Base-by-base conservation (phyloP, 2,329 filamentous ascomycete genomes). In the Stagonosporopsis rhizophila region DNA sequence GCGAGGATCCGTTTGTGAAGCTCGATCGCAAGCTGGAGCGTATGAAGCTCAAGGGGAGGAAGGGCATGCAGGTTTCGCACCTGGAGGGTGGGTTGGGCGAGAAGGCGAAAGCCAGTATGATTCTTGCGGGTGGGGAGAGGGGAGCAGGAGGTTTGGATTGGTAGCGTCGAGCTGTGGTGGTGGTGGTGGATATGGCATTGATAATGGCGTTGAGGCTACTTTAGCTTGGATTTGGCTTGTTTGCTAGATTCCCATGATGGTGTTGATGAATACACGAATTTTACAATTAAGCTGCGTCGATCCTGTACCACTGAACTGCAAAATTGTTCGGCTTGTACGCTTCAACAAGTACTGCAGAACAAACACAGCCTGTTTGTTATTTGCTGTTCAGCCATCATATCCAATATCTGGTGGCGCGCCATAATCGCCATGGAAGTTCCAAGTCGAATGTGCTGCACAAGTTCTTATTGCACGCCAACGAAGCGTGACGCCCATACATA, bases 11-110 rank as follows among this genome's bases (percentile, higher is more conserved):
- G 15, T 87, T 86, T 70, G 81, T 79, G 44, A 80, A 77, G 50
- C 66, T 87, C 49, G 85, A 87, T 67, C 79, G 79, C 75, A 85
- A 81, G 68, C 73, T 86, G 55, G 82, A 82, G 70, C 52, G 59
- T 27, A 65, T 67, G 62, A 60, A 71, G 22, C 74, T 82, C 67
- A 84, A 84, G 69, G 84, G 84, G 0, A 77, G 82, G 65, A 86
- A 85, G 71, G 77, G 76, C 0, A 64, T 75, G 40, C 67, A 73
- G 41, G 77, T 78, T 3, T 80, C 78, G 52, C 79, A 82, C 67
- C 62, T 83, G 32, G 70, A 76, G 25, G 71, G 73, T 30, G 80
- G 79, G 1, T 45, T 79, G 44, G 80, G 80, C 1, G 77, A 78
- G 62, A 71, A 75, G 52, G 75, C 60, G 3, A 80, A 78, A 64